A percentile compares a stretch with the other conserved stretches of the same genome.
Evolutionary conservation across 306 rosid species (phyloP).

Genomic region (Sechiopsis laciniata): DNA sequence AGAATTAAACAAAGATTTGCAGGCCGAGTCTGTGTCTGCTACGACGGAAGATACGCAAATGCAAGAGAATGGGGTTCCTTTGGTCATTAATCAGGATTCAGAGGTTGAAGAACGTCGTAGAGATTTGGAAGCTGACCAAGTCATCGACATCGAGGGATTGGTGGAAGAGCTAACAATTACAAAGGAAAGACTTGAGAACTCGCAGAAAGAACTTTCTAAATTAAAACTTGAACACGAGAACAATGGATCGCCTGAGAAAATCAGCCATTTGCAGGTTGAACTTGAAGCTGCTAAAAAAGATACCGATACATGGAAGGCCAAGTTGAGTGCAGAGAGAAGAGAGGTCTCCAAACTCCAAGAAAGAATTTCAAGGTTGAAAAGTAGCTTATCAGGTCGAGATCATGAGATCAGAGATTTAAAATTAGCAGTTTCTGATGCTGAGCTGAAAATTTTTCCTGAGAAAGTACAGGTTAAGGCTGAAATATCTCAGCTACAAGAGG

Average conservation of each 20-base stretch:
- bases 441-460: conserved; percentile 91
- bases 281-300: conserved; percentile 61
- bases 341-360: conserved; percentile 71
- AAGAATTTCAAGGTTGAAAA: conserved; percentile 57
- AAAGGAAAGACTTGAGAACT: conserved; percentile 46
- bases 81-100: conserved; percentile 22
- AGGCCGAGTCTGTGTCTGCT: conserved; percentile 26
- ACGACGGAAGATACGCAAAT: conserved; percentile 24
- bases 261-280: conserved; percentile 51
- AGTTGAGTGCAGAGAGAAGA: conserved; percentile 62
- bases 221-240: conserved; percentile 48
- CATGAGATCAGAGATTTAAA: conserved; percentile 79
- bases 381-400: conserved; percentile 69
- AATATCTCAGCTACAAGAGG: conserved; percentile 49
- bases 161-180: conserved; percentile 50
- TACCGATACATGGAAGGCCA: conserved; percentile 49
- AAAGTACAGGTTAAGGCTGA: conserved; percentile 73
- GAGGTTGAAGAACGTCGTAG: conserved; percentile 29
- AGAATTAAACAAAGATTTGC: conserved; percentile 22
- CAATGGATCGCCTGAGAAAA: conserved; percentile 44
- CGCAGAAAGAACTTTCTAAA: conserved; percentile 50
- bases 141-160: conserved; percentile 30
- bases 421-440: conserved; percentile 82
- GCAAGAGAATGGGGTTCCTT: conserved; percentile 21
- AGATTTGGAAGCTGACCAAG: conserved; percentile 32